Base-by-base conservation (phyloP, 2,329 filamentous ascomycete genomes). In the Geosmithia flava region DNA sequence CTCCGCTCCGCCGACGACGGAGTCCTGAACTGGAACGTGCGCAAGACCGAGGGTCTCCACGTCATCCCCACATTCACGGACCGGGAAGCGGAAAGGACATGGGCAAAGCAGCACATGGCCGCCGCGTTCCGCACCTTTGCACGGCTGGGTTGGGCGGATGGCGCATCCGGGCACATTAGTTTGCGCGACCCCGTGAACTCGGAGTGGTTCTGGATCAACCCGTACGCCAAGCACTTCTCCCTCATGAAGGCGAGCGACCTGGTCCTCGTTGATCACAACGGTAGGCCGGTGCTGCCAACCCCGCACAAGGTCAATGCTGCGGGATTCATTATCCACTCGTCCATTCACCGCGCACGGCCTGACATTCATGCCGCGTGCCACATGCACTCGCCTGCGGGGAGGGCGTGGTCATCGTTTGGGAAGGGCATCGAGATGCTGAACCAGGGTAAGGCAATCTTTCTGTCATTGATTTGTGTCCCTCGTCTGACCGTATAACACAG, bases 231-330 rank as follows among this genome's bases (percentile, higher is more conserved):
- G 15, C 80, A 85, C 59, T 87, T 85, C 57, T 81, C 72, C 4
- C 63, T 81, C 51, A 67, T 86, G 46, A 78, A 75, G 51, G 78
- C 80, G 1, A 74, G 70, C 1, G 81, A 86, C 58, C 80, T 86
- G 74, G 76, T 86, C 45, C 73, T 81, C 42, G 71, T 86, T 2
- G 75, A 85, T 52, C 62, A 66, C 46, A 53, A 63, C 2, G 83
- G 82, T 4, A 72, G 76, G 29, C 71, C 79, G 7, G 72, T 78
- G 2, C 69, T 83, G 2, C 78, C 76, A 13, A 80, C 78, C 2
- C 81, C 81, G 53, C 70, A 63, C 45, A 58, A 59, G 8, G 74
- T 78, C n/a, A 83, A 83, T 60, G 78, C 49, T 2, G 78, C 79
- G 0, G 80, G 79, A 2, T 82, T 82, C 53, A 60, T 79, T 50